Conservation (phyloP, 352 stramenopile genomes). For the Globisporangium paroecandrum region DNA sequence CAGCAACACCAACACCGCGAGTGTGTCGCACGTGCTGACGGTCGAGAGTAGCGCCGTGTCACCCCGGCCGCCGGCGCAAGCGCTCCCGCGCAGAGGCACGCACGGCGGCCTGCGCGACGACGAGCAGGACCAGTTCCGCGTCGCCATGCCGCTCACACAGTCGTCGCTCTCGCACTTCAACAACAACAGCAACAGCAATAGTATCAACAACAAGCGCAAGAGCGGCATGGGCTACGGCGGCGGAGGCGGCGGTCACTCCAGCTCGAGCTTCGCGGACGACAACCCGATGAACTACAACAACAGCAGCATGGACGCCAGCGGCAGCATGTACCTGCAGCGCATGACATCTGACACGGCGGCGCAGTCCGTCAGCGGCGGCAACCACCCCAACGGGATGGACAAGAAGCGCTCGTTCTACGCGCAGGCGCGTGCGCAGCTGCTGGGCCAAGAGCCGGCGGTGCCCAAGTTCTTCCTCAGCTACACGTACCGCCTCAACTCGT, state of each 20-base stretch:
- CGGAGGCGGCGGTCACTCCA: neutral
- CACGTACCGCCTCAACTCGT: constrained; percentile 69
- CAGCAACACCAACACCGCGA: neutral
- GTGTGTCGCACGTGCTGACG: constrained; percentile 9
- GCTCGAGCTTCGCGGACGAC: constrained; percentile 13
- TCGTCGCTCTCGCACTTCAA: constrained; percentile 7
- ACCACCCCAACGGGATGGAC: constrained; percentile 8
- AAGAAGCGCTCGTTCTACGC: constrained; percentile 65
- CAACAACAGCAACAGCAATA: constrained; percentile 3
- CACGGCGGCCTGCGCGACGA: constrained; percentile 19
- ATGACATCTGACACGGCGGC: constrained; percentile 13
- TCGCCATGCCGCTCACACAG: constrained; percentile 11
- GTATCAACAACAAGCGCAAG: constrained; percentile 3
- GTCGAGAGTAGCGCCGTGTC: constrained; percentile 15
- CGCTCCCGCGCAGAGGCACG: constrained; percentile 1
- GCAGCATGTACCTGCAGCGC: constrained; percentile 5
- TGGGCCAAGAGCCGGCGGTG: constrained; percentile 49
- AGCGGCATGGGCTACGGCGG: neutral
- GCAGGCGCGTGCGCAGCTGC: constrained; percentile 25
- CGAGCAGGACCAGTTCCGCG: constrained; percentile 14
- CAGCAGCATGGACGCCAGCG: neutral
- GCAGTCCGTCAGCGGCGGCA: constrained; percentile 7
- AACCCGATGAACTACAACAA: constrained; percentile 5
- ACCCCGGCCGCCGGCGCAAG: neutral
- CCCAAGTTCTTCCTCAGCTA: constrained; percentile 54